phyloP scores from a whole-genome alignment of 441 rosid genomes.

The Pelargonium fulgidum region DNA sequence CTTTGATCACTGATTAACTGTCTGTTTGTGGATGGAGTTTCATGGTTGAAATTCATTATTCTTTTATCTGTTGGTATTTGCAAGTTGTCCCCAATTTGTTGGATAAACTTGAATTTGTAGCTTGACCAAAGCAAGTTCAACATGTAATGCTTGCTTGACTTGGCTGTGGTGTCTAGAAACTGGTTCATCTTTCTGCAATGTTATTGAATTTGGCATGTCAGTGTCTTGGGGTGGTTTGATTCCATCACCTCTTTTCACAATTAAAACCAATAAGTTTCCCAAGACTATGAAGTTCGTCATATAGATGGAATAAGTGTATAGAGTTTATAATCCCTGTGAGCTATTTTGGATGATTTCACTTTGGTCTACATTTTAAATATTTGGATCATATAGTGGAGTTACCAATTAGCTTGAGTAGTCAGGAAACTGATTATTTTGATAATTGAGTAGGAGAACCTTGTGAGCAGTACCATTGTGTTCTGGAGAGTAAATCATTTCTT shows the following conservation, averaged over 20 bases:
- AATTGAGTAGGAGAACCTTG: constrained; percentile 66
- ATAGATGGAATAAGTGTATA: not conserved
- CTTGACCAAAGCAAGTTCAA: not conserved
- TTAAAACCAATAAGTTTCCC: not conserved
- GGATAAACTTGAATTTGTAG: not conserved
- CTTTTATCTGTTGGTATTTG: too few relatives aligned
- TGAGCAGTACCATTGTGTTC: constrained; percentile 81
- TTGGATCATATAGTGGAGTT: constrained; percentile 4
- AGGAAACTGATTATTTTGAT: constrained; percentile 16
- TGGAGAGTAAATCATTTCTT: constrained; percentile 89
- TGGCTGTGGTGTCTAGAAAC: not conserved
- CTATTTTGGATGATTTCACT: not conserved
- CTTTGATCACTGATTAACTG: too few relatives aligned
- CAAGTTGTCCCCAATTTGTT: not conserved
- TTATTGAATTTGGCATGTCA: not conserved
- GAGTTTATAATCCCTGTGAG: not conserved
- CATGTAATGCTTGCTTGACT: not conserved
- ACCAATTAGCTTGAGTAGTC: constrained; percentile 9
- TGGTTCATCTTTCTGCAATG: not conserved
- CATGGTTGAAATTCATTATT: not conserved
- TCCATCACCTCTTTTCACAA: not conserved
- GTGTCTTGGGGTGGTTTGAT: not conserved
- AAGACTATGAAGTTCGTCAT: not conserved
- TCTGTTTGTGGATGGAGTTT: not conserved
- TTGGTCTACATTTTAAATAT: not conserved